Evolutionary conservation across 805 yeast genomes (phyloP).

Genomic region (Yamadazyma akitaensis): DNA sequence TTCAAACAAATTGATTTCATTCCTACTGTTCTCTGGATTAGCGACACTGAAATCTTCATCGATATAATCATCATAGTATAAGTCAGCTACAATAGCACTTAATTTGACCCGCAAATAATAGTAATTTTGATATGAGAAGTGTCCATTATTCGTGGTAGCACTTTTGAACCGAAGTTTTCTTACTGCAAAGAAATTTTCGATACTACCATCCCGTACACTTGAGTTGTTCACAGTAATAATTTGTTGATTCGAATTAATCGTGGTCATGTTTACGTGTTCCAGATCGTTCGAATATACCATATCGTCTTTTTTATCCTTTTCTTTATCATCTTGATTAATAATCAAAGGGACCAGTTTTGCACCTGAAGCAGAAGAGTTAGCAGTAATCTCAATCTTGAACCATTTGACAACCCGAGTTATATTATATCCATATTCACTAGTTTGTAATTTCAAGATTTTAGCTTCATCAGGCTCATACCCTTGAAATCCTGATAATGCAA

Average conservation of each 20-base stretch:
- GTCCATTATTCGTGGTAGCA: conserved; percentile 53
- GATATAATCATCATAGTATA: conserved; percentile 36
- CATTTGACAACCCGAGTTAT: conserved; percentile 36
- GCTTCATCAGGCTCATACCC: conserved; percentile 14
- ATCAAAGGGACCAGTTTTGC: conserved; percentile 30
- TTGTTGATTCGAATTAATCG: conserved; percentile 22
- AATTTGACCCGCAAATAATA: conserved; percentile 36
- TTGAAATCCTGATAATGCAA: conserved; percentile 27
- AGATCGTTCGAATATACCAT: conserved; percentile 3
- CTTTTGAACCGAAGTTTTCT: conserved; percentile 46
- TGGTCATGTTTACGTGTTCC: conserved; percentile 11
- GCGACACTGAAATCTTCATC: conserved; percentile 25
- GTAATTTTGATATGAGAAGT: conserved; percentile 43
- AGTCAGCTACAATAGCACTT: conserved; percentile 36
- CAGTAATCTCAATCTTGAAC: conserved; percentile 36
- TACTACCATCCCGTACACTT: conserved; percentile 18
- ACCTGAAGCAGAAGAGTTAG: conserved; percentile 31
- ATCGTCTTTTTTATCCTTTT: conserved; percentile 6
- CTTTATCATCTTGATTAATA: conserved; percentile 21
- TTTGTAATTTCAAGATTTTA: conserved; percentile 30
- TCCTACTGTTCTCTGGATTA: conserved; percentile 19
- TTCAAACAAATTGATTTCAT: conserved; percentile 30
- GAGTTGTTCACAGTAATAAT: conserved; percentile 27
- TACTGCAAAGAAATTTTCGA: conserved; percentile 31
- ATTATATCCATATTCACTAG: conserved; percentile 34